Percentiles rank a stretch among this genome's conserved stretches.
phyloP scores from a whole-genome alignment of 2,329 filamentous ascomycete genomes.

The Aspergillus sp. region DNA sequence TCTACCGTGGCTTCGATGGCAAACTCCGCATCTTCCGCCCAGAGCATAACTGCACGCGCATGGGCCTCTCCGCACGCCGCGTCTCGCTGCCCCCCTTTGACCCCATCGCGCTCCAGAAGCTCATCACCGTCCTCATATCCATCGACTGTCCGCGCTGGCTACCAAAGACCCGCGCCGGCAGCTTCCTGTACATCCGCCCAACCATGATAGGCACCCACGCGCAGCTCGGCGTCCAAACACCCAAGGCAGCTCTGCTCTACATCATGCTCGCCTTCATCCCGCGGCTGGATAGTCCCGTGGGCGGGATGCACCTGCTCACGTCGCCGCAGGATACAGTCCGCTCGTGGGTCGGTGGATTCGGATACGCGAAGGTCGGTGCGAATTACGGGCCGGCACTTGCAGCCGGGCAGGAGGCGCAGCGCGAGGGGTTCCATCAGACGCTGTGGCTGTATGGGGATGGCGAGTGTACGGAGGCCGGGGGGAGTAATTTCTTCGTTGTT shows the following conservation, averaged over 20 bases:
- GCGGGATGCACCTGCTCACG: conserved; percentile 62
- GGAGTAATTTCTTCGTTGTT: conserved; percentile 84
- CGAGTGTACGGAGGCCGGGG: conserved; percentile 83
- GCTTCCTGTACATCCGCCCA: conserved; percentile 79
- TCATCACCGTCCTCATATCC: conserved; percentile 15
- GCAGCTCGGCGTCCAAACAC: conserved; percentile 68
- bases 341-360: conserved; percentile 88
- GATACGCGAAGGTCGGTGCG: conserved; percentile 84
- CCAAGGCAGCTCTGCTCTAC: conserved; percentile 12
- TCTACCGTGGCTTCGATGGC: conserved; percentile 69
- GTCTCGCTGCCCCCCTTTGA: conserved; percentile 75
- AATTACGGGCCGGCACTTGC: conserved; percentile 84
- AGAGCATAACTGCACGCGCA: conserved; percentile 68
- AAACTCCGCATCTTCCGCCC: conserved; percentile 77
- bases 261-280: conserved; percentile 67
- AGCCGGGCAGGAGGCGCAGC: conserved; percentile 72
- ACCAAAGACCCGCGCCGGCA: conserved; percentile 7
- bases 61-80: conserved; percentile 50
- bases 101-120: conserved; percentile 48
- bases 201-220: conserved; percentile 80
- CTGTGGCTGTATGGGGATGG: conserved; percentile 84
- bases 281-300: neutral
- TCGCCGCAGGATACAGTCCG: conserved; percentile 76
- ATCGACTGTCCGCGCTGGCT: conserved; percentile 11
- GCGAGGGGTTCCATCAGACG: conserved; percentile 79